Evolutionary conservation across 2,329 filamentous ascomycete genomes (phyloP).

Genomic region (Diaporthe australafricana): DNA sequence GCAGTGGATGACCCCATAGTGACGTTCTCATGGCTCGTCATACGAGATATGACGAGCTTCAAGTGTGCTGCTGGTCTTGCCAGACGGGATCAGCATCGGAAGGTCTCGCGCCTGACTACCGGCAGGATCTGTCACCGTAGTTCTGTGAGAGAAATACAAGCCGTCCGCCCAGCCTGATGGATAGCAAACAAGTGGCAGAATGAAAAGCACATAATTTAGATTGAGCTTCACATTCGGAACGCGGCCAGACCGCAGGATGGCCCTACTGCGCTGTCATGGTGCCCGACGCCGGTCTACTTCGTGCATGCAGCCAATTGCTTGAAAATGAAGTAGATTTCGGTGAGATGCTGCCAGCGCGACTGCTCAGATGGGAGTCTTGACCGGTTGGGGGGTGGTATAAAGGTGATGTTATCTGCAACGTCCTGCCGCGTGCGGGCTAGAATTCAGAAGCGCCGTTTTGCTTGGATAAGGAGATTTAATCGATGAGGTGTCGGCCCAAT

Average conservation of each 20-base stretch:
- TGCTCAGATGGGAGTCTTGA: not conserved
- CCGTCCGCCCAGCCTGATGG: not conserved
- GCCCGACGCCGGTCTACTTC: not conserved
- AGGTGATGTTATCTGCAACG: conserved; percentile 25
- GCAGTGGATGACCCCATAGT: not conserved
- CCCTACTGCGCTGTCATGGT: conserved; percentile 5
- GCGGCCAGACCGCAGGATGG: not conserved
- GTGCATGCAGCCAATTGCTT: conserved; percentile 5
- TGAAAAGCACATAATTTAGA: not conserved
- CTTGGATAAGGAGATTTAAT: not conserved
- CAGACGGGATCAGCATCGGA: not conserved
- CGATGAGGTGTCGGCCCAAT: not conserved
- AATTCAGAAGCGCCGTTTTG: conserved; percentile 12
- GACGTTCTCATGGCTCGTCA: not conserved
- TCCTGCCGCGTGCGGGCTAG: conserved; percentile 17
- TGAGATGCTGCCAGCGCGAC: not conserved
- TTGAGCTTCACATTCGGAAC: not conserved
- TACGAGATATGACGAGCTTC: not conserved
- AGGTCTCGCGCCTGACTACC: not conserved
- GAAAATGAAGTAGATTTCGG: not conserved
- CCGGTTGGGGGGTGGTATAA: not conserved
- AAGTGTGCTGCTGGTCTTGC: not conserved
- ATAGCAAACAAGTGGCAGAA: not conserved
- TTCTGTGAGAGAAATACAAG: not conserved
- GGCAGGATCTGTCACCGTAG: not conserved